A percentile compares a stretch with the other conserved stretches of the same genome.
These are phyloP conservation scores for Botrytis tulipae DNA, from an alignment of 2,329 filamentous ascomycete genomes.

Conservation along the genomic window DNA sequence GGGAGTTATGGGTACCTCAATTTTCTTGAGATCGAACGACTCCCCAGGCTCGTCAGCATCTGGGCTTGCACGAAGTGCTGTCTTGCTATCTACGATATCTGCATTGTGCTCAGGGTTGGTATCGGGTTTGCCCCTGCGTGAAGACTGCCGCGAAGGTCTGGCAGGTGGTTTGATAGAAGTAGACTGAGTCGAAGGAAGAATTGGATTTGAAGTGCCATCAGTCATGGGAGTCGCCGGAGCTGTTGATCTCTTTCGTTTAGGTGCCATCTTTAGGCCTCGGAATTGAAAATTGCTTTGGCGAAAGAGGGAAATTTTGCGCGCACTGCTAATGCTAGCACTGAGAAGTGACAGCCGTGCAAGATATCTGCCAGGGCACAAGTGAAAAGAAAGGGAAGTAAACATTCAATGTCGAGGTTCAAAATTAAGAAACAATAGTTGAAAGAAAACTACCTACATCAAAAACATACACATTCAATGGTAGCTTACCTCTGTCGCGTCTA, in stretches of 20 bases:
- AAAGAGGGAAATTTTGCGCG: not conserved
- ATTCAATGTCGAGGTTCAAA: constrained; percentile 5
- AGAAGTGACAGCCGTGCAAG: not conserved
- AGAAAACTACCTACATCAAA: not conserved
- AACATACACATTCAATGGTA: not conserved
- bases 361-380: constrained; percentile 12
- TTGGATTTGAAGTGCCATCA: constrained; percentile 13
- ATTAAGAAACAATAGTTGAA: not conserved
- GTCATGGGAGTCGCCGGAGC: not conserved
- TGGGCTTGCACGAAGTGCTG: constrained; percentile 37
- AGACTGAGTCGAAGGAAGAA: constrained; percentile 21
- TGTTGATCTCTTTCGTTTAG: constrained; percentile 36
- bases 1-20: constrained; percentile 19
- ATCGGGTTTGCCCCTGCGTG: constrained; percentile 30
- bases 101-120: constrained; percentile 37
- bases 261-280: constrained; percentile 29
- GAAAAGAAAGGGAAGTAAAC: constrained; percentile 2
- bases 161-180: constrained; percentile 23
- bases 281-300: not conserved
- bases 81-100: constrained; percentile 36
- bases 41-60: constrained; percentile 37
- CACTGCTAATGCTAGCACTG: not conserved
- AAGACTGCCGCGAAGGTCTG: constrained; percentile 27
- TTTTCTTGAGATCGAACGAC: constrained; percentile 28
- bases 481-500: not conserved